Evolutionary conservation across 2,329 filamentous ascomycete species (phyloP).

Genomic region (Atkinsonella hypoxylon): DNA sequence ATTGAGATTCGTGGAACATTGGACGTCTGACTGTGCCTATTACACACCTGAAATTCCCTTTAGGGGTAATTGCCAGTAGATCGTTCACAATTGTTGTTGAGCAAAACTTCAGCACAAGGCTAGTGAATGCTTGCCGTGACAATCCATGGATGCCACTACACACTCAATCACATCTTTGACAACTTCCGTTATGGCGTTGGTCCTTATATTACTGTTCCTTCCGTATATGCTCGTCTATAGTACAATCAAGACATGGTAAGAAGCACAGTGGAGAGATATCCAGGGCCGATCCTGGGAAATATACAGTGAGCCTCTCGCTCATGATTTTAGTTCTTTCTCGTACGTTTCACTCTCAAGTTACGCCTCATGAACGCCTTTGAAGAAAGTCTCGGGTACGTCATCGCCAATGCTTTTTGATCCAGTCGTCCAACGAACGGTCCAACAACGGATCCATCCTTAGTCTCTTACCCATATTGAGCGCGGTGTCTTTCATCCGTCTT

Average conservation of each 20-base stretch:
- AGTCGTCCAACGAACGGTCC: background rate
- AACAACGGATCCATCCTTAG: background rate
- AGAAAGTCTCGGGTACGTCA: constrained; percentile 6
- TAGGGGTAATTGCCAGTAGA: too few species aligned
- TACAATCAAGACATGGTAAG: constrained; percentile 26
- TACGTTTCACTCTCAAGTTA: constrained; percentile 6
- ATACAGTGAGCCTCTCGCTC: constrained; percentile 25
- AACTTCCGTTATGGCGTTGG: background rate
- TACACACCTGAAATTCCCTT: too few species aligned
- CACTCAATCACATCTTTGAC: background rate
- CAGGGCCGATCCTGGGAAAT: constrained; percentile 20
- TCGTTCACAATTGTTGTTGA: too few species aligned
- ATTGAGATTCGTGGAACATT: background rate
- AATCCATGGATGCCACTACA: too few species aligned
- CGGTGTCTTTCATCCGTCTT: constrained; percentile 16
- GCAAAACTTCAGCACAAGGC: too few species aligned
- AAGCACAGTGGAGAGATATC: constrained; percentile 30
- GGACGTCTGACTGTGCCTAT: too few species aligned
- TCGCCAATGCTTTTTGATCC: background rate
- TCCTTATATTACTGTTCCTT: constrained; percentile 18
- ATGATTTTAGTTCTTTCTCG: constrained; percentile 13
- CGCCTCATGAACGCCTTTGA: background rate
- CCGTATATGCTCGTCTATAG: constrained; percentile 21
- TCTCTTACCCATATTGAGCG: background rate
- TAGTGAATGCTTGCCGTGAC: too few species aligned